Evolutionary conservation across 176 grass and related monocot species (phyloP).

Genomic region (Aegilops umbellulata): DNA sequence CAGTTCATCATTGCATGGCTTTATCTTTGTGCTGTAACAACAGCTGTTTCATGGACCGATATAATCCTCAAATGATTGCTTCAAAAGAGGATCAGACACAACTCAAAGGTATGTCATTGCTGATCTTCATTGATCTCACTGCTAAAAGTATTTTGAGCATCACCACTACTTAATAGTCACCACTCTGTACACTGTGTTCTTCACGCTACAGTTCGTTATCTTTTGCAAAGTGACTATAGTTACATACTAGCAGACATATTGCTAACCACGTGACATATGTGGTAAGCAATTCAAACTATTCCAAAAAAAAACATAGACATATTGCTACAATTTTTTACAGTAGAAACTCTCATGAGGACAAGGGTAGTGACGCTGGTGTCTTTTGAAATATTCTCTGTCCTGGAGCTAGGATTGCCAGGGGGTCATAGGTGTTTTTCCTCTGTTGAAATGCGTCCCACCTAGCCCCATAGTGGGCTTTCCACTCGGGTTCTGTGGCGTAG

Average conservation of each 20-base stretch:
- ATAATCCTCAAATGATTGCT: conserved; percentile 25
- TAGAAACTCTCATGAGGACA: conserved; percentile 23
- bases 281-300: too few relatives aligned
- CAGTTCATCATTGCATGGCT: conserved; percentile 9
- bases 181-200: conserved; percentile 5
- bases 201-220: background rate
- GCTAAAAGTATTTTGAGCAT: background rate
- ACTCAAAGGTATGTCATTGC: background rate
- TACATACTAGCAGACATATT: conserved; percentile 12
- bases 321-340: background rate
- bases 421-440: conserved; percentile 76
- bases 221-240: conserved; percentile 14
- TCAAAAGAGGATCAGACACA: conserved; percentile 6
- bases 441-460: conserved; percentile 67
- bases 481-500: conserved; percentile 57
- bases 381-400: conserved; percentile 85
- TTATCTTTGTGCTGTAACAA: conserved; percentile 27
- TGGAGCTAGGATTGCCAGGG: conserved; percentile 77
- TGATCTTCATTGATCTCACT: conserved; percentile 9
- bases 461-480: conserved; percentile 76
- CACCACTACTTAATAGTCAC: background rate
- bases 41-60: background rate
- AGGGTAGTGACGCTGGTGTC: conserved; percentile 31
- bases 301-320: background rate
- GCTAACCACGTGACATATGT: background rate